Conservation (phyloP, 768 basidiomycete species). For the Leccinum boreale region DNA sequence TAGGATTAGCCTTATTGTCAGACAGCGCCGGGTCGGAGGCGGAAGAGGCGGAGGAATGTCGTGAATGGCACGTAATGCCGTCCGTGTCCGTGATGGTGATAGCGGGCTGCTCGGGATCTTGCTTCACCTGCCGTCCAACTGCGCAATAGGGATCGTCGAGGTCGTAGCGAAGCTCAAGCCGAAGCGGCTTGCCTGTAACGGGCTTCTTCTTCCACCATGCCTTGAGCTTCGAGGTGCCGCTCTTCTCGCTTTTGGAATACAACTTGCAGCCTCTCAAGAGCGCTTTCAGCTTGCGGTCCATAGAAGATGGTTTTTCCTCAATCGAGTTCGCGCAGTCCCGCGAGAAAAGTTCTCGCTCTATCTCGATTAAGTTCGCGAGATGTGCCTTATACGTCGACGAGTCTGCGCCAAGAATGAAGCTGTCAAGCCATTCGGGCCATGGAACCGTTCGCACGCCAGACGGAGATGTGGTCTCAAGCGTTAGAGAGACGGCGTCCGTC, state of each 20-base stretch:
- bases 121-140: constrained; percentile 37
- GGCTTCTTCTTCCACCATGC: constrained; percentile 66
- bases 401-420: constrained; percentile 33
- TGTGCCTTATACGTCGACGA: constrained; percentile 35
- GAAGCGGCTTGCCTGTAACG: constrained; percentile 34
- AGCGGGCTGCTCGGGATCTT: constrained; percentile 15
- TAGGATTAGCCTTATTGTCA: constrained; percentile 40
- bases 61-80: constrained; percentile 18
- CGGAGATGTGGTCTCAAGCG: constrained; percentile 17
- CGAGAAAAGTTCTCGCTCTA: constrained; percentile 33
- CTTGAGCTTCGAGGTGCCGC: constrained; percentile 50
- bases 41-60: constrained; percentile 1
- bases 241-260: constrained; percentile 28
- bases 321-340: constrained; percentile 16
- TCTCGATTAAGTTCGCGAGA: constrained; percentile 34
- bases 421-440: constrained; percentile 42
- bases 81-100: constrained; percentile 25
- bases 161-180: constrained; percentile 39
- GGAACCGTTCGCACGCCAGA: constrained; percentile 30
- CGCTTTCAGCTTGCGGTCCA: constrained; percentile 40
- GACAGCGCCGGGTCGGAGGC: constrained; percentile 20
- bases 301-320: constrained; percentile 25
- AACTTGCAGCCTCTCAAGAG: constrained; percentile 43
- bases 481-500: constrained; percentile 17
- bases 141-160: constrained; percentile 39